A percentile compares a stretch with the other conserved stretches of the same genome.
These are phyloP conservation scores for Entomortierella chlamydospora DNA, from an alignment of 192 early-diverging fungal genomes.

Conservation along the genomic window DNA sequence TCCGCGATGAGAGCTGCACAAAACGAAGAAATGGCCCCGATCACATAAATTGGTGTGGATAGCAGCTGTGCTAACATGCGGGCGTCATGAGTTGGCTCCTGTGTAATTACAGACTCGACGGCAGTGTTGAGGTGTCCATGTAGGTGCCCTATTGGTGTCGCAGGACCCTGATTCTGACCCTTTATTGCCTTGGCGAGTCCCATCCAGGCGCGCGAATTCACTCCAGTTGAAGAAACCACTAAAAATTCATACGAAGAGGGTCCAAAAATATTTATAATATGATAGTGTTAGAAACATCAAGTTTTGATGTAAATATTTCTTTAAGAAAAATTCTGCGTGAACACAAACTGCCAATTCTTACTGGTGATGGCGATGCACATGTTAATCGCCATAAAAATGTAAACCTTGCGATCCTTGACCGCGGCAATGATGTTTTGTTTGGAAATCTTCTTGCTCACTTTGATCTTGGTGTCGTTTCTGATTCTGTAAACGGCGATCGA, in stretches of 20 bases:
- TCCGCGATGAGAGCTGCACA: conserved; percentile 25
- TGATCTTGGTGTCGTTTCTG: conserved; percentile 48
- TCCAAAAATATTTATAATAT: too few species aligned
- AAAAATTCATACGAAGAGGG: background rate
- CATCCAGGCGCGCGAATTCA: conserved; percentile 35
- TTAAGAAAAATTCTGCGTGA: too few species aligned
- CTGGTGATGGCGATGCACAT: conserved; percentile 1
- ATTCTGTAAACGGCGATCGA: conserved; percentile 44
- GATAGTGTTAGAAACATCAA: too few species aligned
- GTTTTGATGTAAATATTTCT: background rate
- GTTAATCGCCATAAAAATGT: conserved; percentile 43
- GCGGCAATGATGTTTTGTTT: conserved; percentile 24
- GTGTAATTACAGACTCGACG: conserved; percentile 1
- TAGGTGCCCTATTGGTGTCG: background rate
- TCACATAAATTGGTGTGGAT: conserved; percentile 8
- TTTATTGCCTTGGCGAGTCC: conserved; percentile 14
- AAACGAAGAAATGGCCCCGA: conserved; percentile 31
- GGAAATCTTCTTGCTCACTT: conserved; percentile 25
- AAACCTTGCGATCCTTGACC: conserved; percentile 34
- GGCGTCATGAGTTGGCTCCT: conserved; percentile 15
- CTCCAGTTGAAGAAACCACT: conserved; percentile 29
- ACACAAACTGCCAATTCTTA: background rate
- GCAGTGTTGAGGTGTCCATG: conserved; percentile 2
- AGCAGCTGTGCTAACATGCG: conserved; percentile 33
- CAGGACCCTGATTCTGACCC: background rate